These are phyloP conservation scores for Fusarium staphyleae DNA, from an alignment of 2,329 filamentous ascomycete species.

Conservation along the genomic window DNA sequence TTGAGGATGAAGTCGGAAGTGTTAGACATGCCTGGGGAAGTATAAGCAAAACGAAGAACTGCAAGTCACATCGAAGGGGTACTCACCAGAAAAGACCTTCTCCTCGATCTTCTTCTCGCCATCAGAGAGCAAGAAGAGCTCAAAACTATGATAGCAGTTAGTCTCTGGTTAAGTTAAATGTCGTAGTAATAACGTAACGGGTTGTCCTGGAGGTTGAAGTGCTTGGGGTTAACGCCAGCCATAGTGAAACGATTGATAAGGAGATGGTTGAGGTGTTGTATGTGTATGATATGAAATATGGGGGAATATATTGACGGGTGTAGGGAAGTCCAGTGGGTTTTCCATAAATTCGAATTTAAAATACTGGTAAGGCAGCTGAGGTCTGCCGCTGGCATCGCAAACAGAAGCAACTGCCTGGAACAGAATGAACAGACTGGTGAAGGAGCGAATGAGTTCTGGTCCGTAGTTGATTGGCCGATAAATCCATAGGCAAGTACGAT, in stretches of 20 bases:
- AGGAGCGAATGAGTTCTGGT: not conserved
- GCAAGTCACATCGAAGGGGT: not conserved
- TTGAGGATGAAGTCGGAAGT: slow-evolving; percentile 94
- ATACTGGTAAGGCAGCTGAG: not conserved
- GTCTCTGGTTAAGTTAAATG: slow-evolving; percentile 6
- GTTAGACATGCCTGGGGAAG: slow-evolving; percentile 77
- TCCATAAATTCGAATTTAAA: not conserved
- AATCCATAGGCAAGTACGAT: not conserved
- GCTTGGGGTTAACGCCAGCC: slow-evolving; percentile 49
- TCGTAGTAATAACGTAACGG: slow-evolving; percentile 43
- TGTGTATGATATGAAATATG: not conserved
- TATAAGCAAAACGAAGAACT: slow-evolving; percentile 2
- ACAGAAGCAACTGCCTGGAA: not conserved
- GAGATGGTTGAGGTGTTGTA: not conserved
- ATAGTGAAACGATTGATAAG: slow-evolving; percentile 33
- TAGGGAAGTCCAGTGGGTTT: not conserved
- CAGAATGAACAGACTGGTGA: not conserved
- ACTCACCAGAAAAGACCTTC: slow-evolving; percentile 85
- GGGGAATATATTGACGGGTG: too few species aligned
- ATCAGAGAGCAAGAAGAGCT: slow-evolving; percentile 86
- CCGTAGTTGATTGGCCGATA: not conserved
- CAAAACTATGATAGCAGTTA: slow-evolving; percentile 69
- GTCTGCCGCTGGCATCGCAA: slow-evolving; percentile 15
- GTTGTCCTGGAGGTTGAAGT: slow-evolving; percentile 49
- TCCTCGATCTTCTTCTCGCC: slow-evolving; percentile 95